Conservation (phyloP, 106 monocot genomes). For the Agapanthus africanus region DNA sequence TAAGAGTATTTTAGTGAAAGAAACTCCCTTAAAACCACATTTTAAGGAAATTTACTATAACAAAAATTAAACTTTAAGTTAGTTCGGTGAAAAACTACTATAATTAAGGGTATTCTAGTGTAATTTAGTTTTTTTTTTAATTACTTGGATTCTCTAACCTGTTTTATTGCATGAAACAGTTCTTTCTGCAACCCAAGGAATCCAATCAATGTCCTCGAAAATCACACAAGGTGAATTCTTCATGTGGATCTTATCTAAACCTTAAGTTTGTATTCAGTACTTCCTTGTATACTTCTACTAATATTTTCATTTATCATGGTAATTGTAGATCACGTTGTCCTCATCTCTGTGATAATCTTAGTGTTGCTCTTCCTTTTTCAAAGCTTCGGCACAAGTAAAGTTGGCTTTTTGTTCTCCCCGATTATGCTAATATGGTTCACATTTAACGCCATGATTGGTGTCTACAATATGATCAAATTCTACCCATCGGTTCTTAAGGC, state of each 20-base stretch:
- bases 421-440: slow-evolving; percentile 50
- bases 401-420: slow-evolving; percentile 53
- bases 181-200: slow-evolving; percentile 66
- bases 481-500: slow-evolving; percentile 41
- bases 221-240: slow-evolving; percentile 37
- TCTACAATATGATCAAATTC: slow-evolving; percentile 48
- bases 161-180: slow-evolving; percentile 29
- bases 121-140: no score
- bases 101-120: no score
- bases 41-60: no score
- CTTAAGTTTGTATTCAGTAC: not conserved
- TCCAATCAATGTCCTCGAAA: slow-evolving; percentile 45
- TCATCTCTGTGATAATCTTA: slow-evolving; percentile 44
- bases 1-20: no score
- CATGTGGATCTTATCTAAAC: not conserved
- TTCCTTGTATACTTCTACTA: not conserved
- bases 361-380: slow-evolving; percentile 47
- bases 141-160: not conserved
- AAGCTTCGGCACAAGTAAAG: slow-evolving; percentile 50
- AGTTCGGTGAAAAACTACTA: no score
- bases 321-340: slow-evolving; percentile 23
- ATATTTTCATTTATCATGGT: not conserved
- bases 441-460: slow-evolving; percentile 26
- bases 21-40: no score
- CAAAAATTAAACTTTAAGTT: no score